Percentiles rank a stretch among this genome's conserved stretches.
Evolutionary conservation across 2,329 filamentous ascomycete genomes (phyloP).

Genomic region (Immersiporthe knoxdaviesiana): DNA sequence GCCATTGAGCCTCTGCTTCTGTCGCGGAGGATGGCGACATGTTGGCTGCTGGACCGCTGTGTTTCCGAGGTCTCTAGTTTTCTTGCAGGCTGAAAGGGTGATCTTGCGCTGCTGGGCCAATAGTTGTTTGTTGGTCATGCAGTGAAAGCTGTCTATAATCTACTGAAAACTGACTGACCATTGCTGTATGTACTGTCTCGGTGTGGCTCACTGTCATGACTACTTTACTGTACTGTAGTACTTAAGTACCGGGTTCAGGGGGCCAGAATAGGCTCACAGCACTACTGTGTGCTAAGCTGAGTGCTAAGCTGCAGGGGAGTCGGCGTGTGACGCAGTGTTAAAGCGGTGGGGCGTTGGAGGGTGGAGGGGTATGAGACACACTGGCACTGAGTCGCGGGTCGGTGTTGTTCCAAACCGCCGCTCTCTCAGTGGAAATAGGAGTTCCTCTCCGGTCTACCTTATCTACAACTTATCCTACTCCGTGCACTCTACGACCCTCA

Average conservation of each 20-base stretch:
- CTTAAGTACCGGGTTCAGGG: background rate
- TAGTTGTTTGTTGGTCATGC: background rate
- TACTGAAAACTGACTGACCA: background rate
- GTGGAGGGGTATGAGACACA: slow-evolving; percentile 7
- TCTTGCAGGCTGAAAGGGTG: background rate
- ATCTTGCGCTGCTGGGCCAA: background rate
- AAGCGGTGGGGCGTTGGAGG: slow-evolving; percentile 3
- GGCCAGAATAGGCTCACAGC: background rate
- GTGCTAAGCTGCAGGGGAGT: slow-evolving; percentile 2
- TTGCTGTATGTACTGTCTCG: background rate
- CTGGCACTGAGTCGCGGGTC: background rate
- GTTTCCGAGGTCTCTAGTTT: background rate
- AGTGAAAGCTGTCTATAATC: background rate
- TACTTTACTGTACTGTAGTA: no score
- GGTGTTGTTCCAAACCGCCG: slow-evolving; percentile 3
- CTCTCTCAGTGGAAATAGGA: slow-evolving; percentile 7
- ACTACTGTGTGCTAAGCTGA: no score
- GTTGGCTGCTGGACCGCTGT: background rate
- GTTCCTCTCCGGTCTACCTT: slow-evolving; percentile 4
- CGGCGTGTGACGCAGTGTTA: slow-evolving; percentile 12
- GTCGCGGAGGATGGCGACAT: slow-evolving; percentile 29
- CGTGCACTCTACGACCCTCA: background rate
- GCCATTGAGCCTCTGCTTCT: slow-evolving; percentile 69
- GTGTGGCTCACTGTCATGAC: slow-evolving; percentile 1
- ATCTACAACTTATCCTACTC: background rate